Base-by-base conservation (phyloP, 257 asterid species). In the Cordia subcordata region DNA sequence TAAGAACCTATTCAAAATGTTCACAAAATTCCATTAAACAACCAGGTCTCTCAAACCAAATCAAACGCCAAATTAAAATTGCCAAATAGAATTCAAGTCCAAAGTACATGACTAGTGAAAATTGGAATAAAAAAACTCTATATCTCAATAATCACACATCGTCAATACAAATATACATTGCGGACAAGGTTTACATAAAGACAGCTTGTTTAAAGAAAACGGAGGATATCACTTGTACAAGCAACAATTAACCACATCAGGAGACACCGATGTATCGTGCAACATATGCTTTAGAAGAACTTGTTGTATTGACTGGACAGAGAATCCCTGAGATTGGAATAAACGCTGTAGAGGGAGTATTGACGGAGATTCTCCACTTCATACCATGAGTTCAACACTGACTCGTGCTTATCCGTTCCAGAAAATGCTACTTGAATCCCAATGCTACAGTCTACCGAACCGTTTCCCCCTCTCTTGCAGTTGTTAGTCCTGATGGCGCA, bases 331-430 rank as follows among this genome's bases (percentile, higher is more conserved):
- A 93, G 94, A 82, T 79, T 80, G 19, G 95, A 82, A 16, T 93
- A 93, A 19, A 93, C 90, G 57, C 76, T 69, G 50, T 81, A 87
- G 11, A 86, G 96, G 18, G 99, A 93, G 69, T 93, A 93, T 78
- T 89, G 97, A 3, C 95, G 94, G 40, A 93, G 99, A 60, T 89
- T 93, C 77, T 77, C 55, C 63, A 89, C 96, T 78, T 93, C 97
- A 58, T 81, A 86, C 99, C 99, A 93, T 3, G 99, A 89, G 77
- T 93, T 93, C 77, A 93, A 81, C 38, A 93, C 97, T 0, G 85
- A 60, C 16, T 73, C 80, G 46, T 89, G 95, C 77, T 83, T 86
- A 67, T 93, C 99, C 0, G 99, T 93, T 32, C 99, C 97, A 8
- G 99, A 93, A 75, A 93, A 89, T 0, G 97, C 77, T 59, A 93